phyloP scores from a whole-genome alignment of 805 yeast genomes.

The Lachancea sp. region DNA sequence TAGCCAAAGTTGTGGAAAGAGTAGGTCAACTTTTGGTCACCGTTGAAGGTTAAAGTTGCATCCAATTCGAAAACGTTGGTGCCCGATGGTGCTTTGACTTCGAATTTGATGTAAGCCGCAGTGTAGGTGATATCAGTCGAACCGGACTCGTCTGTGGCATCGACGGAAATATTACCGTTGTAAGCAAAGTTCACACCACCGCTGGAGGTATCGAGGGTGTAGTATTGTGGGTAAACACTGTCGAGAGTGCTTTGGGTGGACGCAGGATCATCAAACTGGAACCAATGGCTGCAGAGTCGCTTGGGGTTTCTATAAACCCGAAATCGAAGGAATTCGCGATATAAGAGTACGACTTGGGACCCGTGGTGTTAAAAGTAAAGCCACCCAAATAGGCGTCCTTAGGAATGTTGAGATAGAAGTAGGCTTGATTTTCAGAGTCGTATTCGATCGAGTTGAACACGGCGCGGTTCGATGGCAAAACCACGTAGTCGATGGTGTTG shows the following conservation, averaged over 20 bases:
- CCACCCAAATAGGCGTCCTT: slow-evolving; percentile 41
- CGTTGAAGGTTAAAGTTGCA: background rate
- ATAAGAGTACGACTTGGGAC: slow-evolving; percentile 49
- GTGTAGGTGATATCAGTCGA: background rate
- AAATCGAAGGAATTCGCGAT: slow-evolving; percentile 21
- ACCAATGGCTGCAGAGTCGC: too few species aligned
- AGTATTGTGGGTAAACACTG: too few species aligned
- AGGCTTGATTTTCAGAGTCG: slow-evolving; percentile 3
- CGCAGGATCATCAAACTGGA: too few species aligned
- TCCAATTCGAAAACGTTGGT: slow-evolving; percentile 2
- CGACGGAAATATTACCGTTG: too few species aligned
- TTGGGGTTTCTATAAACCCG: too few species aligned
- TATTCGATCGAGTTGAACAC: slow-evolving; percentile 1
- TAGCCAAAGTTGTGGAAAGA: slow-evolving; percentile 2
- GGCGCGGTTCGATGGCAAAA: slow-evolving; percentile 5
- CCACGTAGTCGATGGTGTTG: slow-evolving; percentile 7
- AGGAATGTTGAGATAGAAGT: slow-evolving; percentile 6
- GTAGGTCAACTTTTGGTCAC: slow-evolving; percentile 4
- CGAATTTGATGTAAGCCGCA: slow-evolving; percentile 4
- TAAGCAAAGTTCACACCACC: too few species aligned
- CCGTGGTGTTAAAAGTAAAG: slow-evolving; percentile 45
- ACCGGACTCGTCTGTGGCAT: too few species aligned
- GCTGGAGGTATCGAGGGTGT: too few species aligned
- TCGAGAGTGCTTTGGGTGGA: too few species aligned
- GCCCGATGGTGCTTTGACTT: slow-evolving; percentile 5